Evolutionary conservation across 1,284 basidiomycete genomes (phyloP), one percentile per base, ranked within the genome.

Genomic region (Butyriboletus appendiculatus): DNA sequence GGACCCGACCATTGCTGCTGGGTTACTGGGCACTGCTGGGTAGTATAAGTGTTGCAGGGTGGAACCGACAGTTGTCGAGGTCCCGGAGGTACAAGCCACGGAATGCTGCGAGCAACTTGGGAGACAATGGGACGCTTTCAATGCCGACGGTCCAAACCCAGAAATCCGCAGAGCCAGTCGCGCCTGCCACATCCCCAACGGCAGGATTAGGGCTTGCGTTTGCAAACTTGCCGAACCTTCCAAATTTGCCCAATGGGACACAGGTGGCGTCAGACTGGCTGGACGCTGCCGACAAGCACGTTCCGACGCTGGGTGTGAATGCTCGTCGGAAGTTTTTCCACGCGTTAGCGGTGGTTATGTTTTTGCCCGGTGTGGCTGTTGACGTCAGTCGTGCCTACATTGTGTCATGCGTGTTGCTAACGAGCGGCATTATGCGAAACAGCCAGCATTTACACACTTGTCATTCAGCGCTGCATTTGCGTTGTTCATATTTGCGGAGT

Each of bases 261-360:
- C 78, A 80, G 56, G 84, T 85, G 38, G 92, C 90, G n/a, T 89
- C 85, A 15, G 92, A 94, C 62, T 75, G 92, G 62, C 76, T 95
- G 64, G 90, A 94, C 66, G 91, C 90, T 33, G 92, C 92, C 3
- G 89, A 94, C 71, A 92, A 92, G 71, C 85, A 84, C 55, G 88
- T 95, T 55, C 92, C 93, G n/a, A 92, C 90, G 22, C 75, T 99
- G 55, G 87, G 90, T 41, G 76, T 98, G 58, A 99, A 99, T 70
- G 93, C 92, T n/a, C 81, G 96, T 51, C 81, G 97, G 53, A 99
- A 99, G 73, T 98, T 92, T 73, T 99, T 99, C 76, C 97, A 99
- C 75, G 93, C 86, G 15, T 78, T 99, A 34, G 94, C 96, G 1
- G 94, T 98, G 47, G 79, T 94, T 35, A 96, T 99, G 90, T 98